These are phyloP conservation scores for Jasminum sambac DNA, from an alignment of 257 asterid genomes.

Conservation along the genomic window DNA sequence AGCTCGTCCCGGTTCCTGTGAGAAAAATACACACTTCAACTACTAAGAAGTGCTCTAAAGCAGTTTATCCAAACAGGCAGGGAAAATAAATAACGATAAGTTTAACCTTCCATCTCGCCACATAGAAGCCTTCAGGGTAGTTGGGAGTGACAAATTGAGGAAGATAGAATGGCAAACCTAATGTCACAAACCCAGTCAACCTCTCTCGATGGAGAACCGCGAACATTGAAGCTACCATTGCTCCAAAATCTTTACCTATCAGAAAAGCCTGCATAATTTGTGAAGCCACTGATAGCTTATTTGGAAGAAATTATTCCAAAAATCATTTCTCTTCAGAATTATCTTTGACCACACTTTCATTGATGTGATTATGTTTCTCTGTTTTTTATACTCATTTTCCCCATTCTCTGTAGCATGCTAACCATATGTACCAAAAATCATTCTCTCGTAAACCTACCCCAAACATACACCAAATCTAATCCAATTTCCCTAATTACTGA, in stretches of 20 bases:
- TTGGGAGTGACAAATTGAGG: constrained; percentile 30
- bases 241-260: constrained; percentile 80
- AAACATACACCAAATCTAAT: too few species aligned
- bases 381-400: too few species aligned
- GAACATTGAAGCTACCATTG: constrained; percentile 40
- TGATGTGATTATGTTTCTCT: too few species aligned
- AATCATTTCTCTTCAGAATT: too few species aligned
- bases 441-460: too few species aligned
- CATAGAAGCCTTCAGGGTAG: constrained; percentile 77
- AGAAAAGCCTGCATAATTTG: constrained; percentile 55
- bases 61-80: neutral
- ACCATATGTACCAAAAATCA: too few species aligned
- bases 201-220: constrained; percentile 54
- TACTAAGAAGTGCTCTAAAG: neutral
- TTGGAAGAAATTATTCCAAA: too few species aligned
- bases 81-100: neutral
- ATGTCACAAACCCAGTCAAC: constrained; percentile 54
- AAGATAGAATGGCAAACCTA: constrained; percentile 62
- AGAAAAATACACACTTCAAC: neutral
- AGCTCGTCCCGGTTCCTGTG: constrained; percentile 78
- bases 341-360: too few species aligned
- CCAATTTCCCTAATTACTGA: neutral
- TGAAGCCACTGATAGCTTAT: too few species aligned
- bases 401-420: too few species aligned
- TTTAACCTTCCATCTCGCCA: constrained; percentile 67